phyloP scores from a whole-genome alignment of 495 filamentous ascomycete species.

The Podospora anserina region DNA sequence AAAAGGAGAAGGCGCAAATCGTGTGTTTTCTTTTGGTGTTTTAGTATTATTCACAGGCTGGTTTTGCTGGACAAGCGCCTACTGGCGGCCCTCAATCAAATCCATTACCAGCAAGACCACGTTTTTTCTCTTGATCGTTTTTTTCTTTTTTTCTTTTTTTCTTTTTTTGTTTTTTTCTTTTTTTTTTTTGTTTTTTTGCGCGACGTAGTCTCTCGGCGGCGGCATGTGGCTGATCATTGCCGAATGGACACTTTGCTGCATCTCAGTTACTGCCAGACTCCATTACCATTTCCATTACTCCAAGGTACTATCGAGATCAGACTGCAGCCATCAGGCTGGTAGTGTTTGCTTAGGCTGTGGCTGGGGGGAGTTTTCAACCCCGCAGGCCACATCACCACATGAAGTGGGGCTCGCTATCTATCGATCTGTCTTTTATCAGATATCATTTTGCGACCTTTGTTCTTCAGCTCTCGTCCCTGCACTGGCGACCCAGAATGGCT shows the following conservation, averaged over 20 bases:
- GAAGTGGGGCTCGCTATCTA: background rate
- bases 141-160: too few species aligned
- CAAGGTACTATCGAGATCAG: background rate
- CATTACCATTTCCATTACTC: background rate
- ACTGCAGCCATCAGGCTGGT: background rate
- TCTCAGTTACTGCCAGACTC: background rate
- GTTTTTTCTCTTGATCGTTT: too few species aligned
- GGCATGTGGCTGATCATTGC: background rate
- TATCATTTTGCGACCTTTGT: background rate
- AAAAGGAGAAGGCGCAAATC: background rate
- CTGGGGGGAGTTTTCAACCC: background rate
- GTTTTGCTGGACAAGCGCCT: background rate
- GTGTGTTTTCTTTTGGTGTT: background rate
- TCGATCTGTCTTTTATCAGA: background rate
- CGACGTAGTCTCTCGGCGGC: background rate
- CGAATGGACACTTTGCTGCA: background rate
- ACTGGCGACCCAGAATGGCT: background rate
- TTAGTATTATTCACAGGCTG: background rate
- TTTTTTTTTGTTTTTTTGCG: too few species aligned
- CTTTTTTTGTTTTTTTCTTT: too few species aligned
- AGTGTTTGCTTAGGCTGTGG: background rate
- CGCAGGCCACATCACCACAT: background rate
- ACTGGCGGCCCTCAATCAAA: background rate
- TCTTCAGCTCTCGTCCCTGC: background rate
- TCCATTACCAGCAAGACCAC: background rate